These are phyloP conservation scores for Pichia sporocuriosa DNA, from an alignment of 805 yeast genomes.

Conservation along the genomic window DNA sequence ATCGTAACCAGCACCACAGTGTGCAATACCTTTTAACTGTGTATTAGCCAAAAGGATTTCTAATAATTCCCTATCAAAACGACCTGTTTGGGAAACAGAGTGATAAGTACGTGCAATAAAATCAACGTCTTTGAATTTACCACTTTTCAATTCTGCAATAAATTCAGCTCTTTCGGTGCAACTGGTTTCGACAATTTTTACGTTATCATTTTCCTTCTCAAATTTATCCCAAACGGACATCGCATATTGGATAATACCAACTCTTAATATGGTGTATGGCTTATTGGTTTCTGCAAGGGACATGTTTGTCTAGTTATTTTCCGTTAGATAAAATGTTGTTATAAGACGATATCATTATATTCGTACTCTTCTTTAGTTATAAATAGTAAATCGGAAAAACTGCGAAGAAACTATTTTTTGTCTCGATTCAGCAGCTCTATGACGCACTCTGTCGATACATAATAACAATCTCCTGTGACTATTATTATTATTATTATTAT, in stretches of 20 bases:
- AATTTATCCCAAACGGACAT: conserved; percentile 53
- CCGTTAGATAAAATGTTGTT: not conserved
- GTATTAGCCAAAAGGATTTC: conserved; percentile 27
- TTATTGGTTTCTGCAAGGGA: conserved; percentile 15
- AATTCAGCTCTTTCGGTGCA: conserved; percentile 37
- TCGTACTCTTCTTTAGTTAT: not conserved
- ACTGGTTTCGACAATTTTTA: conserved; percentile 39
- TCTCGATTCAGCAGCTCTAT: too few relatives aligned
- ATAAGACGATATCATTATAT: not conserved
- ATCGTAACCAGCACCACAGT: conserved; percentile 57
- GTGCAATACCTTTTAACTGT: conserved; percentile 36
- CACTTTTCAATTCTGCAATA: conserved; percentile 31
- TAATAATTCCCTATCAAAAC: conserved; percentile 38
- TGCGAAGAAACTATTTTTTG: too few relatives aligned
- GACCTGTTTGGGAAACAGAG: conserved; percentile 33
- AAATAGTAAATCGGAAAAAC: too few relatives aligned
- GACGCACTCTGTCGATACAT: too few relatives aligned
- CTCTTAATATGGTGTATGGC: conserved; percentile 57
- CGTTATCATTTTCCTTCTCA: conserved; percentile 21
- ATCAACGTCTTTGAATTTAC: conserved; percentile 31
- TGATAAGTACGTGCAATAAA: conserved; percentile 38
- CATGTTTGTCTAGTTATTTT: not conserved
- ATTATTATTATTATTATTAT: too few relatives aligned
- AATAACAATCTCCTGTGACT: too few relatives aligned
- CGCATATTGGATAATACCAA: conserved; percentile 58